Evolutionary conservation across 495 filamentous ascomycete genomes (phyloP).

Genomic region (Penicillium ochrochloron): DNA sequence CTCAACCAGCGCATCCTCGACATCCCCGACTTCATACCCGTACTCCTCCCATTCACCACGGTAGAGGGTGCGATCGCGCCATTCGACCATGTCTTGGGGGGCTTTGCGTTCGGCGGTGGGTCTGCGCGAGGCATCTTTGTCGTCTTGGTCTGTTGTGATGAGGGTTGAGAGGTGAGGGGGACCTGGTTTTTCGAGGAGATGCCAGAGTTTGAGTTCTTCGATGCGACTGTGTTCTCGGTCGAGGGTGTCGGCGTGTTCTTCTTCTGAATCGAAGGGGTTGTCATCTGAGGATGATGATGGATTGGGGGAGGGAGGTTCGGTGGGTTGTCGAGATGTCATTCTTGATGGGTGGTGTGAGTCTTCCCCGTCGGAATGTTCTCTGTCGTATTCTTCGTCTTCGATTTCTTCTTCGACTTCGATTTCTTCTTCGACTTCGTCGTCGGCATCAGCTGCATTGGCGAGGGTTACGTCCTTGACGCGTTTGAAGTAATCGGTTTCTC

Average conservation of each 20-base stretch:
- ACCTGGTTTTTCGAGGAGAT: slow-evolving; percentile 44
- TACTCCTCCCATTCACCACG: slow-evolving; percentile 57
- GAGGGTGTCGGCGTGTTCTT: slow-evolving; percentile 56
- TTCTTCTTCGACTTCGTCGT: slow-evolving; percentile 26
- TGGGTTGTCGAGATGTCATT: not conserved
- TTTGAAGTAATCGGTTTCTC: slow-evolving; percentile 22
- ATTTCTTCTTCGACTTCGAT: not conserved
- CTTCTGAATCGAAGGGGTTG: slow-evolving; percentile 37
- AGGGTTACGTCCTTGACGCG: slow-evolving; percentile 19
- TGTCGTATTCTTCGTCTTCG: slow-evolving; percentile 13
- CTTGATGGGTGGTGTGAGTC: slow-evolving; percentile 17
- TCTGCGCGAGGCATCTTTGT: slow-evolving; percentile 15
- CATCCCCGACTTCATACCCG: slow-evolving; percentile 35
- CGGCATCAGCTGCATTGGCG: slow-evolving; percentile 2
- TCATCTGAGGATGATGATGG: slow-evolving; percentile 17
- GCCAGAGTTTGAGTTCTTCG: slow-evolving; percentile 64
- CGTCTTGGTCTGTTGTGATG: slow-evolving; percentile 24
- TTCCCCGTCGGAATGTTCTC: slow-evolving; percentile 31
- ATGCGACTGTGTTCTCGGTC: slow-evolving; percentile 54
- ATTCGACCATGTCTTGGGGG: slow-evolving; percentile 43
- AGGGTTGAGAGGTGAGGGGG: slow-evolving; percentile 21
- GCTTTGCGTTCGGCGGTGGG: slow-evolving; percentile 35
- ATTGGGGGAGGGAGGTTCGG: slow-evolving; percentile 15
- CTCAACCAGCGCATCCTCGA: slow-evolving; percentile 38
- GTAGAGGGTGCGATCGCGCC: slow-evolving; percentile 51